Evolutionary conservation across 2,329 filamentous ascomycete genomes (phyloP), one percentile per base, ranked within the genome.

Genomic region (Dendrostoma leiphaemia): DNA sequence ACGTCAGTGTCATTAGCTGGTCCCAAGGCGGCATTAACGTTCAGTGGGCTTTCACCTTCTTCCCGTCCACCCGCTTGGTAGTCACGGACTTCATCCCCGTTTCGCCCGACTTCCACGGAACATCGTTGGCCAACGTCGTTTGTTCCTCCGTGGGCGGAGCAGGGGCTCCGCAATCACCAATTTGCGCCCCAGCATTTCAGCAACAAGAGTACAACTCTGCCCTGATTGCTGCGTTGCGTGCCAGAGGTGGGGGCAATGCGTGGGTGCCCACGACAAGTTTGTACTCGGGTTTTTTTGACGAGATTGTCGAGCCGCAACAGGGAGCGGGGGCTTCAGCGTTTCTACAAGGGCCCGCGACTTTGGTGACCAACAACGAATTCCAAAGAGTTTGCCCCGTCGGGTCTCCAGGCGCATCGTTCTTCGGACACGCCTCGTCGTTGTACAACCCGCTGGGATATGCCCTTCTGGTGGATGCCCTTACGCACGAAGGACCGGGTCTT

Each of bases 31-130:
- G 73, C 31, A 65, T 83, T 2, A 67, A 78, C 53, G 69, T 73
- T 0, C 80, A 83, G 61, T 82, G 79, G 80, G 76, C 74, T 0
- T 66, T 80, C 53, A 81, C 80, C 54, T 81, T 79, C 66, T 81
- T 74, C 74, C 77, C 76, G 0, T 76, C 72, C 1, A 76, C 75
- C 1, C 70, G 71, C 2, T 19, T 24, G 2, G 64, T 69, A 1
- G 69, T 76, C 2, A 70, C 68, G 21, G 74, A 81, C 58, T 74
- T 79, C 60, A 69, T 83, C 28, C 70, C 75, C 26, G 68, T 81
- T 21, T 76, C 73, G 12, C 70, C 78, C 1, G 78, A 82, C 60
- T 81, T 79, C 1, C 77, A 37, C 40, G 49, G 49, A 13, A 44
- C 48, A 1, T 17, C 44, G 1, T 15, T 24, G 31, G 48, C 77